Percentiles rank a stretch among this genome's conserved stretches.
Evolutionary conservation across 768 basidiomycete species (phyloP).

Genomic region (Boletus edulis): DNA sequence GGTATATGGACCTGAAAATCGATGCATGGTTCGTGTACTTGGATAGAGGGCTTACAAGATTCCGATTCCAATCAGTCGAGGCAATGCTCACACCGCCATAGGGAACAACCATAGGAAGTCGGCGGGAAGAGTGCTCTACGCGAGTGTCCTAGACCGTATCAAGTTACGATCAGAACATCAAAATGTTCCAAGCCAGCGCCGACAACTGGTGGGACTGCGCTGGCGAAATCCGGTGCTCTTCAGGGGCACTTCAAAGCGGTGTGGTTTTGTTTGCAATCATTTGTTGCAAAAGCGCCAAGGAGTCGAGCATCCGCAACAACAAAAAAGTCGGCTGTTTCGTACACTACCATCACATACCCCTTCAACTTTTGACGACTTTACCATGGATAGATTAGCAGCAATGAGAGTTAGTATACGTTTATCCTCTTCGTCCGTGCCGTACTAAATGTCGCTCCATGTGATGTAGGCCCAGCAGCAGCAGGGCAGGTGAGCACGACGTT

Average conservation of each 20-base stretch:
- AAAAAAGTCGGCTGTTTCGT: neutral
- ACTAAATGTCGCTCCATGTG: neutral
- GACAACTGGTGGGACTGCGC: no score
- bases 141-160: no score
- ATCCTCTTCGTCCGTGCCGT: neutral
- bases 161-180: no score
- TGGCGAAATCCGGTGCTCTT: no score
- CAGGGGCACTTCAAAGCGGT: neutral
- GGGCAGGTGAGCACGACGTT: slow-evolving; percentile 40
- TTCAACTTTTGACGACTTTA: slow-evolving; percentile 52
- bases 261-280: slow-evolving; percentile 15
- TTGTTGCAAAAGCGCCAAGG: slow-evolving; percentile 7
- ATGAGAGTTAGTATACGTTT: slow-evolving; percentile 57
- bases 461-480: slow-evolving; percentile 71
- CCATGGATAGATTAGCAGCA: slow-evolving; percentile 85
- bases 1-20: no score
- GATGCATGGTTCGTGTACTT: no score
- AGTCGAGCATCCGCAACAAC: neutral
- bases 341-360: neutral
- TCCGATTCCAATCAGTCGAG: no score
- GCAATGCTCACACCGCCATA: no score
- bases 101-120: no score
- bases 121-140: no score
- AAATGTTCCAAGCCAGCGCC: no score
- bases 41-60: no score